Evolutionary conservation across 2,329 filamentous ascomycete species (phyloP), one percentile per base, ranked within the genome.

Genomic region (Phoma sp.): DNA sequence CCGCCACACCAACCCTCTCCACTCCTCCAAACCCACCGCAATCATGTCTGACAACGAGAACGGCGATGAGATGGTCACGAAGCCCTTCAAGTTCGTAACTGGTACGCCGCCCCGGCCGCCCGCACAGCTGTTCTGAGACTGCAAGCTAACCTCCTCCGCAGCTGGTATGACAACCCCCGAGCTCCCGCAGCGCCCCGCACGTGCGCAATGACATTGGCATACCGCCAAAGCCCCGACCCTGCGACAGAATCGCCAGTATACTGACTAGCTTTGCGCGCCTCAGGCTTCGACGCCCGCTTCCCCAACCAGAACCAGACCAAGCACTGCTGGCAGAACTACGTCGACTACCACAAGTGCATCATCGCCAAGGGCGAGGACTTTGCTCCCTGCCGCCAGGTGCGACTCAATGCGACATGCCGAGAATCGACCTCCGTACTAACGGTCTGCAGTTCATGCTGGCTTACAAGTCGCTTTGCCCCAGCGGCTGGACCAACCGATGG

Each of bases 321-420:
- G 89, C 93, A 99, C 87, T 99, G 95, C 91, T 99, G 95, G 95
- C 96, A 99, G 80, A 99, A 99, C 87, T 99, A 99, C 82, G 95
- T 99, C 83, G 95, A 99, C 81, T 98, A 99, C 86, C 91, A 99
- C 88, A 99, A 99, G 87, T 99, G 95, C 85, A 92, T 97, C 80
- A 83, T 89, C 77, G 93, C 93, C 81, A 98, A 98, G 87, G 93
- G 93, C 80, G 93, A 98, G 84, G 93, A 97, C 77, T 98, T 98
- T 79, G 89, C 90, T 71, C 93, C 93, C 65, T 98, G 93, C 89
- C 89, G 88, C 75, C 93, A 97, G 89, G 93, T 96, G 88, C 65
- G 61, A 36, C 24, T 22, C 37, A 24, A 41, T 37, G 43, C 18
- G 22, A 24, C 2, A 43, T 27, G 9, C n/a, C 32, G 33, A n/a